Percentiles rank a stretch among this genome's conserved stretches.
Conservation (phyloP, 441 rosid species). For the Populus tomentosa region DNA sequence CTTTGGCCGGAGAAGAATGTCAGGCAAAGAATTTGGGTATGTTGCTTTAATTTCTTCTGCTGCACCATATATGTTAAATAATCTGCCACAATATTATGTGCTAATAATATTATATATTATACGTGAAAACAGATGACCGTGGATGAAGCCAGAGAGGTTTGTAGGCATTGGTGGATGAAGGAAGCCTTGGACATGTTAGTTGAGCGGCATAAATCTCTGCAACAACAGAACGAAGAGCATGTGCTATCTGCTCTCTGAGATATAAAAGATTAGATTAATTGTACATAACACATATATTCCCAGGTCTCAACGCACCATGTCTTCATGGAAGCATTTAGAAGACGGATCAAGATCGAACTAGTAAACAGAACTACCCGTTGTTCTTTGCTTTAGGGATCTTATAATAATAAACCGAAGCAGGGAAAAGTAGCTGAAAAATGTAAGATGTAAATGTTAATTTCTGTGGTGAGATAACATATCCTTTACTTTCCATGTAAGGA, state of each 20-base stretch:
- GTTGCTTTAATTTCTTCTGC: neutral
- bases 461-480: neutral
- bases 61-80: neutral
- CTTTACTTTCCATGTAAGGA: neutral
- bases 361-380: neutral
- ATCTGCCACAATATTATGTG: neutral
- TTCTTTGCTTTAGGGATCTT: neutral
- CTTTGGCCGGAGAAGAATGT: conserved; percentile 78
- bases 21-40: conserved; percentile 75
- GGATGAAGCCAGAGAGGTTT: conserved; percentile 68
- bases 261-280: neutral
- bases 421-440: neutral
- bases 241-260: neutral
- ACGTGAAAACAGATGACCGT: conserved; percentile 45
- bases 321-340: neutral
- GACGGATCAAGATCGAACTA: neutral
- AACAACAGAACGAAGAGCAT: conserved; percentile 20
- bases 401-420: neutral
- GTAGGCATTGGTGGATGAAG: conserved; percentile 96
- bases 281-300: neutral
- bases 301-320: neutral
- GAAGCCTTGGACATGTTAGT: conserved; percentile 79
- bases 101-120: neutral
- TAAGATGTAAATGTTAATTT: neutral
- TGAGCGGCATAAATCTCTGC: conserved; percentile 28